These are phyloP conservation scores for Filobasidium uniguttulatum DNA, from an alignment of 1,284 basidiomycete genomes.

Conservation along the genomic window DNA sequence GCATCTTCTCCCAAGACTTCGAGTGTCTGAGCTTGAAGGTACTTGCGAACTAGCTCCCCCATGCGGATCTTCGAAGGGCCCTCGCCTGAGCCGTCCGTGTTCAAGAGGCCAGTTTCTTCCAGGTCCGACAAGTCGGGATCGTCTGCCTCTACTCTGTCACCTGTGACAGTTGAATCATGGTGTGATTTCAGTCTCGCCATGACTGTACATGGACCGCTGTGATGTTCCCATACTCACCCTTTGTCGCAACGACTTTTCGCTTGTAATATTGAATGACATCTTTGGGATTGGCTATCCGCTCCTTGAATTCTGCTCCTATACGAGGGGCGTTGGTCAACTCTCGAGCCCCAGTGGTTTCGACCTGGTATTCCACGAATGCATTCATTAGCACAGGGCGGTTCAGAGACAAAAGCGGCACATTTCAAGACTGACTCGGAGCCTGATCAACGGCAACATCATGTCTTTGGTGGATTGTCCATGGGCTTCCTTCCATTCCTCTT, in stretches of 20 bases:
- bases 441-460: conserved; percentile 74
- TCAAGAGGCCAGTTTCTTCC: conserved; percentile 57
- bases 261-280: conserved; percentile 84
- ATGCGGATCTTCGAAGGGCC: conserved; percentile 36
- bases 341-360: conserved; percentile 76
- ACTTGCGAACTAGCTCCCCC: conserved; percentile 62
- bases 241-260: conserved; percentile 49
- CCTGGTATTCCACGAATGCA: conserved; percentile 39
- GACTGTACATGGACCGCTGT: too few relatives aligned
- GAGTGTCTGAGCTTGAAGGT: conserved; percentile 73
- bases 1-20: conserved; percentile 71
- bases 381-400: not conserved
- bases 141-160: conserved; percentile 27
- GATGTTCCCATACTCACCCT: too few relatives aligned
- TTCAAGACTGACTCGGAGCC: conserved; percentile 51
- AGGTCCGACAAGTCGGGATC: conserved; percentile 35
- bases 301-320: conserved; percentile 90
- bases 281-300: conserved; percentile 81
- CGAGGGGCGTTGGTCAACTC: conserved; percentile 90
- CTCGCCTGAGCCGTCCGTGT: conserved; percentile 42
- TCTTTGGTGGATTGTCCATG: conserved; percentile 47
- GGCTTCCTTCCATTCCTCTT: conserved; percentile 61
- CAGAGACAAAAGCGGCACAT: not conserved
- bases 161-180: conserved; percentile 14
- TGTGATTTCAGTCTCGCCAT: not conserved